Conservation (phyloP, 139 green algal species). For the Picochlorum sp. region DNA sequence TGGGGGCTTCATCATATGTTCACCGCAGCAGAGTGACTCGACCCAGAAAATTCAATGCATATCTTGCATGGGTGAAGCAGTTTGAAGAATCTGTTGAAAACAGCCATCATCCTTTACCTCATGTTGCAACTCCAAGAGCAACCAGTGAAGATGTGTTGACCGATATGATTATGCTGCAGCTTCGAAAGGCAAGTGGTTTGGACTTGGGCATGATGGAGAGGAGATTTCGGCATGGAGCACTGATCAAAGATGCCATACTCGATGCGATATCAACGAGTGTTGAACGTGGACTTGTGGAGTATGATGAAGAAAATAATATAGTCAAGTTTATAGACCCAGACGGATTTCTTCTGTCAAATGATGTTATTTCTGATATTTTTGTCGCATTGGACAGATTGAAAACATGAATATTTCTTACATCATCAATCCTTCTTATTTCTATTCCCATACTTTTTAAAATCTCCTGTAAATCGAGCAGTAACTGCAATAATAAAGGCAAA, state of each 20-base stretch:
- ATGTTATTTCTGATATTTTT: slow-evolving; percentile 78
- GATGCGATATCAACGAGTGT: slow-evolving; percentile 27
- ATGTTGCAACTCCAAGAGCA: slow-evolving; percentile 9
- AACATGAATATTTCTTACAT: too few species aligned
- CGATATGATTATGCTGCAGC: slow-evolving; percentile 78
- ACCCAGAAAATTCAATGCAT: slow-evolving; percentile 60
- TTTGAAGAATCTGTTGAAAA: background rate
- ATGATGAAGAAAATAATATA: slow-evolving; percentile 1
- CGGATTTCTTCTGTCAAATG: slow-evolving; percentile 79
- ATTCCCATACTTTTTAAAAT: slow-evolving; percentile 58
- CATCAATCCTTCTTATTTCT: background rate
- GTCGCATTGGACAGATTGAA: slow-evolving; percentile 17
- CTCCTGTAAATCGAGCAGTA: slow-evolving; percentile 58
- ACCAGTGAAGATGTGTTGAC: slow-evolving; percentile 56
- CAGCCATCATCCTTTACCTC: background rate
- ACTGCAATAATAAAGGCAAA: slow-evolving; percentile 48
- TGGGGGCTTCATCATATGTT: slow-evolving; percentile 79
- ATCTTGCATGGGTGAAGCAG: slow-evolving; percentile 57
- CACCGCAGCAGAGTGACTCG: slow-evolving; percentile 53
- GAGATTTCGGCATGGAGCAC: slow-evolving; percentile 4
- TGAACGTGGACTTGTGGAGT: slow-evolving; percentile 19
- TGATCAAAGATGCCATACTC: slow-evolving; percentile 13
- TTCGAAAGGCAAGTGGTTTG: slow-evolving; percentile 63
- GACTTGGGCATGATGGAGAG: slow-evolving; percentile 37
- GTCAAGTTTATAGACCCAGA: slow-evolving; percentile 65